phyloP scores from a whole-genome alignment of 2,329 filamentous ascomycete genomes.

The Ophiocordyceps camponoti-floridani region DNA sequence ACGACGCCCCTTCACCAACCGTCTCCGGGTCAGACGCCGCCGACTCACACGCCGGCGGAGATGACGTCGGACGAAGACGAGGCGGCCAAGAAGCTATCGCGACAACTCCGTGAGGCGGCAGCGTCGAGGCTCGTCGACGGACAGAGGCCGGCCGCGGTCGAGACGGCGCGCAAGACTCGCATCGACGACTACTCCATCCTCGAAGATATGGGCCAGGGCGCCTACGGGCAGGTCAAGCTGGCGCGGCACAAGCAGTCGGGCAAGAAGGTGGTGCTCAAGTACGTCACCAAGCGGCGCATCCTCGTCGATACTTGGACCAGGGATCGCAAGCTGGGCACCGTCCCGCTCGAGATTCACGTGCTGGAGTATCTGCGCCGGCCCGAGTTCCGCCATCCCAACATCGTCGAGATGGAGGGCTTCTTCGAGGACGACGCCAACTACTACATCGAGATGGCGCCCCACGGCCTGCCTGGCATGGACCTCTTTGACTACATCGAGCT shows the following conservation, averaged over 20 bases:
- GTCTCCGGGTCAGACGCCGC: conserved; percentile 52
- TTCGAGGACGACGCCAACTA: conserved; percentile 79
- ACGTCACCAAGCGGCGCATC: conserved; percentile 91
- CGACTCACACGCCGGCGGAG: conserved; percentile 36
- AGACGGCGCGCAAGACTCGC: conserved; percentile 47
- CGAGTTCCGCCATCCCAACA: conserved; percentile 47
- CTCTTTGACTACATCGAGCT: conserved; percentile 98
- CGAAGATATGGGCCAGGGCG: conserved; percentile 96
- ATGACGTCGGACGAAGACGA: conserved; percentile 32
- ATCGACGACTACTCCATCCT: conserved; percentile 85
- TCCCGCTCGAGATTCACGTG: conserved; percentile 92
- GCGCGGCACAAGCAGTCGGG: conserved; percentile 66
- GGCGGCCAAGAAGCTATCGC: conserved; percentile 28
- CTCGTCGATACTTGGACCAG: conserved; percentile 97
- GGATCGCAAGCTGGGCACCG: conserved; percentile 80
- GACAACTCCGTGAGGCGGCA: conserved; percentile 38
- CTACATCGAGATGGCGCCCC: conserved; percentile 96
- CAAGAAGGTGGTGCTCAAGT: conserved; percentile 88
- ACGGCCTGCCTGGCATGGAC: conserved; percentile 93
- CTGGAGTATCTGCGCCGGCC: conserved; percentile 77
- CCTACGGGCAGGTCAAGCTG: conserved; percentile 94
- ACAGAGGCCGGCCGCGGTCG: conserved; percentile 15
- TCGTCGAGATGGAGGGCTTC: conserved; percentile 56
- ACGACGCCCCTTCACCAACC: conserved; percentile 63
- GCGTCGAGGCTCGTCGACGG: conserved; percentile 2